These are phyloP conservation scores for Pythium myriotylum DNA, from an alignment of 352 stramenopile species.

Conservation along the genomic window DNA sequence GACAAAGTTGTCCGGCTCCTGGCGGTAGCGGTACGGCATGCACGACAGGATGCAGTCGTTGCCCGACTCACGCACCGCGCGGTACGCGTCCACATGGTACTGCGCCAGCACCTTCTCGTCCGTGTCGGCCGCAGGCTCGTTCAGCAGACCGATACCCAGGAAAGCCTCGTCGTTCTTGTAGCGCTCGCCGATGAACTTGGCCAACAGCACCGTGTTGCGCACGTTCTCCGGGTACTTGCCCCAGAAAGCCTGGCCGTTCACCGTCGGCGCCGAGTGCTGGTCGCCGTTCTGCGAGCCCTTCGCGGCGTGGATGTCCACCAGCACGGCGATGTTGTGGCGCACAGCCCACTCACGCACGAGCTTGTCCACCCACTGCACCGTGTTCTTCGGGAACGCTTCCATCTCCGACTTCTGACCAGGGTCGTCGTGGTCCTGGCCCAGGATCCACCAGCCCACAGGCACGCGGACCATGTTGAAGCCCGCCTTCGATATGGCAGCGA, in stretches of 20 bases:
- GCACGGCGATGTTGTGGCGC: slow-evolving; percentile 37
- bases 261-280: slow-evolving; percentile 51
- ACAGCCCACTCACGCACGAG: slow-evolving; percentile 34
- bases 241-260: slow-evolving; percentile 14
- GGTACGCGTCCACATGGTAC: slow-evolving; percentile 33
- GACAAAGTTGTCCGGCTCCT: neutral
- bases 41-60: slow-evolving; percentile 31
- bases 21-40: slow-evolving; percentile 19
- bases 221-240: slow-evolving; percentile 25
- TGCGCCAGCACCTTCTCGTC: slow-evolving; percentile 18
- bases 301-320: slow-evolving; percentile 50
- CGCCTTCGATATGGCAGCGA: slow-evolving; percentile 21
- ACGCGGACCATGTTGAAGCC: slow-evolving; percentile 2
- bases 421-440: slow-evolving; percentile 7
- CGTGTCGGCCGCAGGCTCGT: slow-evolving; percentile 29
- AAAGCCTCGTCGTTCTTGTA: slow-evolving; percentile 35
- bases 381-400: slow-evolving; percentile 5
- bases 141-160: slow-evolving; percentile 36
- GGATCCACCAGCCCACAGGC: slow-evolving; percentile 30
- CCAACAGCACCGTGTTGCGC: slow-evolving; percentile 24
- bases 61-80: slow-evolving; percentile 12
- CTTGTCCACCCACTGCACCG: slow-evolving; percentile 34
- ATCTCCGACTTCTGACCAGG: neutral
- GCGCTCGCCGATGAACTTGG: slow-evolving; percentile 28
- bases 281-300: slow-evolving; percentile 72